Evolutionary conservation across 1,139 yeast species (phyloP), one percentile per base, ranked within the genome.

Genomic region (Debaryomyces nepalensis): DNA sequence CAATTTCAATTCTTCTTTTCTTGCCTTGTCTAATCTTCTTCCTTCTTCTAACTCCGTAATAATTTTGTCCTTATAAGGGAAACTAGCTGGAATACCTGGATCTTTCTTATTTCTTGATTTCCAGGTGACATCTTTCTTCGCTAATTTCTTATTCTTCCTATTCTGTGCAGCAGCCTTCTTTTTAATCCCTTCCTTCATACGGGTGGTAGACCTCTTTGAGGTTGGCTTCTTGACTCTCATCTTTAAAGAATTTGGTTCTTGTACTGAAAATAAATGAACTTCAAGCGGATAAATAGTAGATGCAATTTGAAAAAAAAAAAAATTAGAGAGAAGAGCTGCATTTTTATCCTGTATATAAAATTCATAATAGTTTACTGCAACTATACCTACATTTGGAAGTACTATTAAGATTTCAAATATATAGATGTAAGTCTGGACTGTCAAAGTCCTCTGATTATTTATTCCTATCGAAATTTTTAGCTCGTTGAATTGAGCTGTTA

Each of bases 41-140:
- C 76, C 73, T 41, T 78, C 83, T 66, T 91, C 98, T 49, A 93
- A 82, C 59, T 93, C 95, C 46, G 75, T 79, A 49, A 93, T 70
- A 47, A 93, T 81, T 64, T 80, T 78, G 51, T 87, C 95, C 66
- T 91, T 93, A 71, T 89, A 91, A 26, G 98, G 99, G 77, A 90
- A 93, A 54, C 85, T 84, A 38, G 96, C 74, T 43, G 99, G 99
- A 55, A 93, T 93, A 53, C 97, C 97, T 6, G 91, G 91, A 63
- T 90, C 97, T 68, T 87, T 91, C 58, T 81, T 81, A 45, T 70
- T 68, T 61, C 84, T 82, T 26, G 96, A 87, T 63, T 81, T 89
- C 99, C 99, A 93, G 10, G 98, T 91, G 5, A 81, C 81, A 63
- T 91, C 97, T 63, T 81, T 90, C 77, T 93, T 93, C 24, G 96